Evolutionary conservation across 371 early-diverging fungal species (phyloP), one percentile per base, ranked within the genome.

Genomic region (Haplosporangium sp.): DNA sequence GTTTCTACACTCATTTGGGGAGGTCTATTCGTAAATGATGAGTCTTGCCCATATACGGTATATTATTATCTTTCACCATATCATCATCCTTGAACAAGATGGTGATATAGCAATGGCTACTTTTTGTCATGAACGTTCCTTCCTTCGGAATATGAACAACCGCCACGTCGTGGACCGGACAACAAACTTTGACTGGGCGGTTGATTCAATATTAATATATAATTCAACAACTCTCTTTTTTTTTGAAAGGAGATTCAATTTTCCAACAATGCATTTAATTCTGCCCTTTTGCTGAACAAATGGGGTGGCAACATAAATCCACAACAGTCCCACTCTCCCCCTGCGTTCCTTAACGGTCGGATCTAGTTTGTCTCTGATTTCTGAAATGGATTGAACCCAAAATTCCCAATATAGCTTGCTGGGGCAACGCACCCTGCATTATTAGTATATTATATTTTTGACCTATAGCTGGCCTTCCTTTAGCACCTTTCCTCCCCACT

Each of bases 141-240:
- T 47, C 42, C 15, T 62, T 59, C 59, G 59, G 59, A 20, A 40
- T 19, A 55, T 55, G 55, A 55, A 55, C 55, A 55, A 9, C 2
- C 10, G 17, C 59, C 10, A 39, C 59, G 20, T 39, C 39, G 39
- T 59, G 39, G 59, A n/a, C 6, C 17, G n/a, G 39, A 38, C 37
- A 17, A 37, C 13, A 38, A 40, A 35, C 40, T 39, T 59, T 59
- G 59, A 37, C 39, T 39, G 59, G 59, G 5, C 0, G 44, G 11
- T 8, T 42, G 44, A 8, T 42, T 42, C 44, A 42, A 42, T 11
- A 42, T 8, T 42, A 42, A 42, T 42, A 42, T 42, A 42, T 11
- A 5, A 11, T 8, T 5, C 44, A 11, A 42, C 6, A 42, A 42
- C 11, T 8, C 2, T 48, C 5, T 48, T 15, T 1, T 1, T 11